Percentiles rank a stretch among this genome's conserved stretches.
These are phyloP conservation scores for Ophiosphaerella narmari DNA, from an alignment of 2,329 filamentous ascomycete genomes.

Conservation along the genomic window DNA sequence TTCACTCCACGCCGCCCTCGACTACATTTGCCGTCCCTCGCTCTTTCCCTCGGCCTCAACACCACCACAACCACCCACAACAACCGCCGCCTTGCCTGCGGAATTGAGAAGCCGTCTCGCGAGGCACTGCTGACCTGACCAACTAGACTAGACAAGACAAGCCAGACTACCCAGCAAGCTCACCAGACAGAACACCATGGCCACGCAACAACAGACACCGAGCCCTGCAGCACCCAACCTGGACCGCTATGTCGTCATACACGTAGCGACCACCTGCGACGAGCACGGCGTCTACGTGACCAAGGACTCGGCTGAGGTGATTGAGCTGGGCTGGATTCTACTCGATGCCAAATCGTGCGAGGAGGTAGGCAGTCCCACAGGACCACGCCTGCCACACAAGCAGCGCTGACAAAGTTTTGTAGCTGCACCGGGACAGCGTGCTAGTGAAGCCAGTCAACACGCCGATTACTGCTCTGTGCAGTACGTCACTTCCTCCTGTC, in stretches of 20 bases:
- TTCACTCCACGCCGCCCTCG: conserved; percentile 36
- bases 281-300: conserved; percentile 99
- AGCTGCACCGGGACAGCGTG: conserved; percentile 94
- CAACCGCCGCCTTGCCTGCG: conserved; percentile 4
- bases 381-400: neutral
- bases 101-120: neutral
- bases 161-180: too few relatives aligned
- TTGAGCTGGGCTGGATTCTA: conserved; percentile 98
- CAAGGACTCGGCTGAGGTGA: conserved; percentile 98
- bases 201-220: conserved; percentile 27
- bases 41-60: conserved; percentile 11
- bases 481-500: conserved; percentile 62
- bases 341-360: conserved; percentile 89
- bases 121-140: neutral
- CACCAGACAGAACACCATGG: too few relatives aligned
- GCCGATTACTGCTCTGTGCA: conserved; percentile 97
- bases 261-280: conserved; percentile 98
- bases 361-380: conserved; percentile 64
- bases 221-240: conserved; percentile 55
- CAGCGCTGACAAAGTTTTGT: conserved; percentile 40
- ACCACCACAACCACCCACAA: conserved; percentile 10
- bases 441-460: conserved; percentile 99
- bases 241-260: conserved; percentile 97
- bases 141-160: neutral
- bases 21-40: conserved; percentile 11